These are phyloP conservation scores for Neurospora terricola DNA, from an alignment of 495 filamentous ascomycete genomes.

Conservation along the genomic window DNA sequence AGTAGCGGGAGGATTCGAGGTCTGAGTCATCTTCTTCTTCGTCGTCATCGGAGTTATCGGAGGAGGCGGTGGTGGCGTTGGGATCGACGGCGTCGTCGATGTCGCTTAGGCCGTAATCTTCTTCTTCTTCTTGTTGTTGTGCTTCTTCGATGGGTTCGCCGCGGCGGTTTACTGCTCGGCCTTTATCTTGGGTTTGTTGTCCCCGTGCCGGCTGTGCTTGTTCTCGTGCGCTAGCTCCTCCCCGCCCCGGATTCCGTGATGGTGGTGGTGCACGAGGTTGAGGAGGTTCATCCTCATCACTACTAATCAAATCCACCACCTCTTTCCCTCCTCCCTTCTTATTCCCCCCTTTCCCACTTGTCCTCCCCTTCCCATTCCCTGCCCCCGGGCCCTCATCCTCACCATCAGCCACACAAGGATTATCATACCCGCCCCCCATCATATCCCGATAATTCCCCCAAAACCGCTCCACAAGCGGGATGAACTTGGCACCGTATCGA, in stretches of 20 bases:
- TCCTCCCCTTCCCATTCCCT: not conserved
- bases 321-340: not conserved
- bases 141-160: constrained; percentile 18
- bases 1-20: constrained; percentile 10
- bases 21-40: constrained; percentile 18
- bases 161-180: not conserved
- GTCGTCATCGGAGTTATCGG: constrained; percentile 16
- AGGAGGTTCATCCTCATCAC: not conserved
- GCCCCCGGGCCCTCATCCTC: not conserved
- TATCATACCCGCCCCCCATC: constrained; percentile 21
- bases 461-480: constrained; percentile 51
- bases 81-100: constrained; percentile 29
- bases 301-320: not conserved
- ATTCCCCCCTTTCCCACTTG: not conserved
- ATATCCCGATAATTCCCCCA: constrained; percentile 50
- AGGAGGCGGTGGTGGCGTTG: constrained; percentile 31
- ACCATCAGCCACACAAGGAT: not conserved
- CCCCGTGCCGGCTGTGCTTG: not conserved
- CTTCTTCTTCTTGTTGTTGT: constrained; percentile 51
- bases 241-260: not conserved
- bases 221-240: not conserved
- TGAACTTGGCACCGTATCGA: constrained; percentile 56
- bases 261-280: not conserved
- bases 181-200: not conserved
- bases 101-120: constrained; percentile 44